Base-by-base conservation (phyloP, 2,329 filamentous ascomycete species). In the Scolecobasidium constrictum region DNA sequence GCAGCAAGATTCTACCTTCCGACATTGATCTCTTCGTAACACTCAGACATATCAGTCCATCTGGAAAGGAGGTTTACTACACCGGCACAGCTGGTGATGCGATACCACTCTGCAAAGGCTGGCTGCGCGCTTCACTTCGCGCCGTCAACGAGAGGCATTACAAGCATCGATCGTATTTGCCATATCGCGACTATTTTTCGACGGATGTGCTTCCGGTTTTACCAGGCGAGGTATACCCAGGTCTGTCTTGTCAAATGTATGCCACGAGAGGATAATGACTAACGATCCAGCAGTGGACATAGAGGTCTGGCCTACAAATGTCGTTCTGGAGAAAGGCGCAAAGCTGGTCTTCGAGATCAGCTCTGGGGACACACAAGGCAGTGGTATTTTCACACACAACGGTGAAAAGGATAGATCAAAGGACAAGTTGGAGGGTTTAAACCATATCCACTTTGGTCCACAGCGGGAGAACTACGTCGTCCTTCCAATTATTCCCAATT, bases 1-100 rank as follows among this genome's bases (percentile, higher is more conserved):
- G 58, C 2, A 54, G 58, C 1, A 51, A 57, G 1, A 62, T 59
- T 42, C 5, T 38, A 9, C 70, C 69, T 1, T 61, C 58, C 2
- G 77, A 81, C 42, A 78, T 81, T 21, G 77, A 81, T 49, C 55
- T 82, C 3, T 82, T 82, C 51, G 53, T 81, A 3, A 77, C 72
- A 0, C 61, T 82, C 3, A 69, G 77, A 6, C 68, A 83, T 58
- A 64, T 80, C 23, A 67, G 65, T 0, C 60, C 74, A 0, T 51
- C 59, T 0, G 75, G 73, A 1, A 64, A 71, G 7, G 77, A 81
- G 48, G 63, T 83, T 3, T 69, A 69, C 49, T 82, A 81, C 56
- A 82, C 78, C 0, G 77, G 78, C 23, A 80, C 78, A 2, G 73
- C 75, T 0, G 77, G 78, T 11, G 78, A 81, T 46, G 70, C 73